Evolutionary conservation across 306 rosid genomes (phyloP), one percentile per base, ranked within the genome.

Genomic region (Clitoria ternatea): DNA sequence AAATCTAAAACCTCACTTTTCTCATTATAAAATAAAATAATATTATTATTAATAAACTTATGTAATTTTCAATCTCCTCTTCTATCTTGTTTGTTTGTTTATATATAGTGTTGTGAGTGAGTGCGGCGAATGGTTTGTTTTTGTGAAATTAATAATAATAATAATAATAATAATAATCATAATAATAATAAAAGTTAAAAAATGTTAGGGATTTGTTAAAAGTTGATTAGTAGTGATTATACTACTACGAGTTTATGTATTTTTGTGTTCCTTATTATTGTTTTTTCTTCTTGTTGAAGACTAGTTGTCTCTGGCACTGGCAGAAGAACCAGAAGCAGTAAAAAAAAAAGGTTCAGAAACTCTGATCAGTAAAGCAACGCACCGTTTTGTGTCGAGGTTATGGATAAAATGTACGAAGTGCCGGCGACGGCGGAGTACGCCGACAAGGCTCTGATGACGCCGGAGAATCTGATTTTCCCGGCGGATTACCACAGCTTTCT

Each of bases 331-430:
- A 39, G 68, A 49, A 70, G 11, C 27, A 53, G 53, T 23, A n/a
- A n/a, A n/a, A n/a, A n/a, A n/a, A n/a, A 17, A 13, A 62, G 50
- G 17, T 40, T 10, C 19, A 66, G 65, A 72, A 72, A 35, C 50
- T 73, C 36, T 33, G 67, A 32, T 45, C 44, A 67, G 30, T 12
- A 19, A 59, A 32, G 74, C 59, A 67, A 73, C 33, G 66, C 78
- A 20, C 69, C 76, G 77, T 77, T 72, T 62, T 52, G 56, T 64
- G 69, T 61, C 23, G 65, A 62, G 10, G 26, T 62, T 6, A 91
- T 91, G 99, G 99, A 95, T 23, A 89, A 86, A 83, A 84, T 85
- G 87, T 95, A 95, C 87, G 97, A 92, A 1, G 63, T 82, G 6
- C 83, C 87, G 23, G 66, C 90, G 4, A 69, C 82, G 61, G 69